Base-by-base conservation (phyloP, 768 basidiomycete genomes). In the Russula virescens region DNA sequence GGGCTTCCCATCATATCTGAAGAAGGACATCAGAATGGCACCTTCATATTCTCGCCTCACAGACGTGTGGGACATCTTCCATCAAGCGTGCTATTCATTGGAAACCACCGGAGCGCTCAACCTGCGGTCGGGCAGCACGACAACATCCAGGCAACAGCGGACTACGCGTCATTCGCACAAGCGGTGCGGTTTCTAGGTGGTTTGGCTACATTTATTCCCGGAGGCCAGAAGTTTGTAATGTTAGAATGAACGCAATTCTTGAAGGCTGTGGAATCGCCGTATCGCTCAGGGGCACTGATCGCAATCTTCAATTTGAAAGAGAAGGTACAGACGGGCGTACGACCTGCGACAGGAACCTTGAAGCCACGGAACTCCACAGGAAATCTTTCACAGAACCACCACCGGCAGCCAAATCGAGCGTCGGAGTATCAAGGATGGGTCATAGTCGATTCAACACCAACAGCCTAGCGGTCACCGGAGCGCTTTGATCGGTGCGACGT, bases 331-430 rank as follows among this genome's bases (percentile, higher is more conserved):
- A 25, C 31, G 1, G 31, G 16, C 34, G 19, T 28, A 47, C 35
- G 26, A 28, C 55, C 31, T 18, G 28, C 28, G 8, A 51, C 42
- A 51, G 14, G 55, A 43, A 43, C 23, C 31, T 34, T 25, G 42
- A 31, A 61, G n/a, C 34, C 35, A 42, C 38, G 45, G 35, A 10
- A 14, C 18, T n/a, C 35, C 51, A 53, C 31, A 45, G 23, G 26
- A 46, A 52, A 26, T 31, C 38, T 31, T 43, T 47, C 57, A 59
- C 57, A 35, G 43, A 34, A 51, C 11, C 50, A 52, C 38, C n/a
- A 10, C 40, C 11, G 18, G 13, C 28, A 25, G 34, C 48, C 21
- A 55, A 54, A 60, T 64, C 53, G 58, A 50, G 58, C 40, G 40
- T 48, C 47, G 47, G 48, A 38, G 21, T 45, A 26, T 14, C 23